Evolutionary conservation across 305 asterid genomes (phyloP).

Genomic region (Solanum chacoense): DNA sequence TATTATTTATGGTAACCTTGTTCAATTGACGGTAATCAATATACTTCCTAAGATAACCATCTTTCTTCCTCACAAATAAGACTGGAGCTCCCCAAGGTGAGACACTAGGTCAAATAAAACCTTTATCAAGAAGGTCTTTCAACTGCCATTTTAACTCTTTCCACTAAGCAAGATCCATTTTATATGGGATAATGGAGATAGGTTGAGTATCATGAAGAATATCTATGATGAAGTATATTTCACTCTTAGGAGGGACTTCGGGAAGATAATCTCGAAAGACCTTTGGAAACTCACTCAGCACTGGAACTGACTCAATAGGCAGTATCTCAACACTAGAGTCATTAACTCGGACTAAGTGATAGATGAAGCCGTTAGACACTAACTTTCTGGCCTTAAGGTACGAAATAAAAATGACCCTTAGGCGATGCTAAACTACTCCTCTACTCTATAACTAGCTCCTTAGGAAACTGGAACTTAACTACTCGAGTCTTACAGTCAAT

Average conservation of each 20-base stretch:
- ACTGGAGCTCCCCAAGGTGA: background rate
- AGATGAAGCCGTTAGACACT: background rate
- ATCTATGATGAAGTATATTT: background rate
- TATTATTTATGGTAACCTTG: background rate
- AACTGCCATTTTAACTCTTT: background rate
- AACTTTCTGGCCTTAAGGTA: background rate
- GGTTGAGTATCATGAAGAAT: background rate
- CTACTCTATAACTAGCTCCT: background rate
- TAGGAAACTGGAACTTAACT: background rate
- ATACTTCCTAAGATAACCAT: background rate
- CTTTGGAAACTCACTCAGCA: background rate
- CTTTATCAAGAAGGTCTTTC: background rate
- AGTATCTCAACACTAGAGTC: background rate
- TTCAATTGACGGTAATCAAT: background rate
- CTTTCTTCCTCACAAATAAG: background rate
- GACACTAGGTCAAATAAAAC: background rate
- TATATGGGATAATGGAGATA: background rate
- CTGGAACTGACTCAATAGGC: background rate
- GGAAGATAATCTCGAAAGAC: background rate
- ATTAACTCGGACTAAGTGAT: background rate
- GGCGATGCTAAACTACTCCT: background rate
- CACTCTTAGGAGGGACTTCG: background rate
- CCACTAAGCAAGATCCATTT: background rate
- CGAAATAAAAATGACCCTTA: background rate
- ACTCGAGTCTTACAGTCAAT: background rate